Evolutionary conservation across 768 basidiomycete genomes (phyloP).

Genomic region (Macrolepiota fuliginosa): DNA sequence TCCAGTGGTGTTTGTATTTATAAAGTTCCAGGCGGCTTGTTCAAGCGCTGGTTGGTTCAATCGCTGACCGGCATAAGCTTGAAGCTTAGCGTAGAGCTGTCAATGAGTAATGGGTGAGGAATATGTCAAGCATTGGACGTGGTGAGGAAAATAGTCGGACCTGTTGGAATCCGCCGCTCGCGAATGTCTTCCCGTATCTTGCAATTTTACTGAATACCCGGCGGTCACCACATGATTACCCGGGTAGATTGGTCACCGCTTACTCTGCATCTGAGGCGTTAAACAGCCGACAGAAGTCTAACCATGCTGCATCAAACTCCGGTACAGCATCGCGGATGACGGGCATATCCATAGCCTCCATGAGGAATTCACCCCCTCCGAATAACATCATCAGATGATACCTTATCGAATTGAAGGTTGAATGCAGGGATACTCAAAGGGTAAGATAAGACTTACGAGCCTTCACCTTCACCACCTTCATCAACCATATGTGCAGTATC

Average conservation of each 20-base stretch:
- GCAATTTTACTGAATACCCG: slow-evolving; percentile 26
- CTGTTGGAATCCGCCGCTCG: slow-evolving; percentile 31
- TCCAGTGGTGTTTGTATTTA: slow-evolving; percentile 29
- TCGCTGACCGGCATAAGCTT: slow-evolving; percentile 35
- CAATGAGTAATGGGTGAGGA: neutral
- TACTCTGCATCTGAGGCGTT: slow-evolving; percentile 34
- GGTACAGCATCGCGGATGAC: slow-evolving; percentile 30
- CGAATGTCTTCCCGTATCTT: slow-evolving; percentile 33
- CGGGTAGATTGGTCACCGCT: slow-evolving; percentile 7
- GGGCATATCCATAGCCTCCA: slow-evolving; percentile 35
- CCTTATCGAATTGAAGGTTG: slow-evolving; percentile 12
- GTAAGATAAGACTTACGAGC: slow-evolving; percentile 24
- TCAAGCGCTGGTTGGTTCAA: slow-evolving; percentile 29
- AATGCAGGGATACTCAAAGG: neutral
- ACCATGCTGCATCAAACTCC: slow-evolving; percentile 37
- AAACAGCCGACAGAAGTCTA: slow-evolving; percentile 35
- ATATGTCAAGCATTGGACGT: neutral
- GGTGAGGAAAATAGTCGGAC: slow-evolving; percentile 10
- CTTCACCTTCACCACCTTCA: slow-evolving; percentile 30
- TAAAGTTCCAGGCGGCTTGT: slow-evolving; percentile 32
- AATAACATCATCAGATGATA: slow-evolving; percentile 34
- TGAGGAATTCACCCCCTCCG: slow-evolving; percentile 36
- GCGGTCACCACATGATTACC: neutral
- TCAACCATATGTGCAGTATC: slow-evolving; percentile 35
- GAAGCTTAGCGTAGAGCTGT: slow-evolving; percentile 36